These are phyloP conservation scores for Sungouiella thailandica DNA, from an alignment of 805 yeast genomes.

Conservation along the genomic window DNA sequence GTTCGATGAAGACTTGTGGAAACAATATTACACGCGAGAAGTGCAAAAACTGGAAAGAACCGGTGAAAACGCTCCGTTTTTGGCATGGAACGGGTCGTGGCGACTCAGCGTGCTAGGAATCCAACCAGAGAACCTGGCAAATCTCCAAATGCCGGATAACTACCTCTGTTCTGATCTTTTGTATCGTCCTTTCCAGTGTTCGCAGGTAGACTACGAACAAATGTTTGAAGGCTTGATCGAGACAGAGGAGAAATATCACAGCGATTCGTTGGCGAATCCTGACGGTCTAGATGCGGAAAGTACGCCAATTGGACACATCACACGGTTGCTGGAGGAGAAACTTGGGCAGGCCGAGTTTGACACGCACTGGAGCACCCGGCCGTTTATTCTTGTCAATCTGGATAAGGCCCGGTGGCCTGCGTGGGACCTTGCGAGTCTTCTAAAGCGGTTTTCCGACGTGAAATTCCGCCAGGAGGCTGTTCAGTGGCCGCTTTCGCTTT, in stretches of 20 bases:
- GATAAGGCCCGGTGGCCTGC: constrained; percentile 50
- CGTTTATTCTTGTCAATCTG: constrained; percentile 53
- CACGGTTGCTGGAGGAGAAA: constrained; percentile 43
- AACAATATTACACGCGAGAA: constrained; percentile 40
- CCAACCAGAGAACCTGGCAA: constrained; percentile 32
- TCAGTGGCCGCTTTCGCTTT: constrained; percentile 65
- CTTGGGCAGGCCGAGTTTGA: constrained; percentile 46
- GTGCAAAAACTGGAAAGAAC: constrained; percentile 7
- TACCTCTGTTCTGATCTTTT: constrained; percentile 70
- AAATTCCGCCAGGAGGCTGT: constrained; percentile 82
- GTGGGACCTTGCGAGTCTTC: constrained; percentile 53
- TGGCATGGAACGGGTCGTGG: constrained; percentile 79
- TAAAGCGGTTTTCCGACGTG: constrained; percentile 51
- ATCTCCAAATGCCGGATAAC: constrained; percentile 44
- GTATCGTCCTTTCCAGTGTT: constrained; percentile 78
- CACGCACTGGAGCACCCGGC: constrained; percentile 42
- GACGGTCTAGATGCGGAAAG: constrained; percentile 6
- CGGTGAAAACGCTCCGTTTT: constrained; percentile 10
- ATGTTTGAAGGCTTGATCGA: constrained; percentile 45
- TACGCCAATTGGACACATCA: constrained; percentile 41
- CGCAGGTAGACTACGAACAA: constrained; percentile 57
- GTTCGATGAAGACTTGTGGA: constrained; percentile 82
- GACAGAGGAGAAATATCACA: constrained; percentile 37
- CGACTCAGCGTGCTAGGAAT: constrained; percentile 50
- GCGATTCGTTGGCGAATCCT: constrained; percentile 12